Percentiles rank a stretch among this genome's conserved stretches.
Evolutionary conservation across 2,329 filamentous ascomycete species (phyloP).

Genomic region (Exophiala sideris): DNA sequence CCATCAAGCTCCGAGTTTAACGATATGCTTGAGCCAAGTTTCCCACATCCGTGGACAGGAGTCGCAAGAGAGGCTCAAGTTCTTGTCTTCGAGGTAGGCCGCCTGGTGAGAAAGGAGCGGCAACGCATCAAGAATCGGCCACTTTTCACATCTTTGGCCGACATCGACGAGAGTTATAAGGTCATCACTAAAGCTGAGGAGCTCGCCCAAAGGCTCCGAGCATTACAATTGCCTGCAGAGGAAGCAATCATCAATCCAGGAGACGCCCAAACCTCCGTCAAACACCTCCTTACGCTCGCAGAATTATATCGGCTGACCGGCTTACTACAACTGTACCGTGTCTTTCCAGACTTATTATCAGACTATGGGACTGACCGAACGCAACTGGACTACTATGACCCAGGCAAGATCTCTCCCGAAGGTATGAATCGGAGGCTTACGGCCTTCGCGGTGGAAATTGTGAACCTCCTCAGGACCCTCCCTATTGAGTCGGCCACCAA

Average conservation of each 20-base stretch:
- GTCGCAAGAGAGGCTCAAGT: conserved; percentile 45
- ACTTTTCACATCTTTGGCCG: conserved; percentile 6
- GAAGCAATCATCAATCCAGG: conserved; percentile 38
- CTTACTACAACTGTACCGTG: conserved; percentile 53
- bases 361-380: not conserved
- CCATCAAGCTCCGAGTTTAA: conserved; percentile 34
- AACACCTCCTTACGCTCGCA: conserved; percentile 53
- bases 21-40: conserved; percentile 14
- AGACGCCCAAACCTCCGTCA: conserved; percentile 52
- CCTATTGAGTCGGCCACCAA: conserved; percentile 53
- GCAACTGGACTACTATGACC: not conserved
- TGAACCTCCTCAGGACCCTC: conserved; percentile 49
- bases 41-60: conserved; percentile 51
- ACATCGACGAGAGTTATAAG: conserved; percentile 2
- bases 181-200: conserved; percentile 1
- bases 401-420: not conserved
- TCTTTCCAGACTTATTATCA: conserved; percentile 44
- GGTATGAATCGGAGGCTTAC: conserved; percentile 42
- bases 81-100: conserved; percentile 46
- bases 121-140: conserved; percentile 7
- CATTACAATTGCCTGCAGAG: conserved; percentile 3
- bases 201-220: conserved; percentile 6
- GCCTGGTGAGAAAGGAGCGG: conserved; percentile 34
- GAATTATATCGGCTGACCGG: conserved; percentile 53
- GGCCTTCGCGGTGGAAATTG: conserved; percentile 50